Base-by-base conservation (phyloP, 139 green algal species). In the Chlorella sp. region DNA sequence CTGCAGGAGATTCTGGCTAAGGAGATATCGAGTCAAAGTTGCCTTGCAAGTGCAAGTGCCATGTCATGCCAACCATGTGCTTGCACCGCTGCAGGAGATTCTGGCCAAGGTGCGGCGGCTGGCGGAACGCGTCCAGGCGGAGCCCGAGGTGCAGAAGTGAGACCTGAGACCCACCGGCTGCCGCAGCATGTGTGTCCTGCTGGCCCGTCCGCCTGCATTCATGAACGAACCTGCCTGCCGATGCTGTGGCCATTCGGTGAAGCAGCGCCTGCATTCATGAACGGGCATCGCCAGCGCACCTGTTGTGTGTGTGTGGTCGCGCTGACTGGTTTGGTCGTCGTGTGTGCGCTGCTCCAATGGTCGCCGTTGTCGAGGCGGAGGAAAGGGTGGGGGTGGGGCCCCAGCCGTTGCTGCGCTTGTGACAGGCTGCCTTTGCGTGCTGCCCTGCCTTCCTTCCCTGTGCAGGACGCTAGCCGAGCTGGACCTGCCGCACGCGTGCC, bases 41-140 rank as follows among this genome's bases (percentile, higher is more conserved):
- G 69, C 3, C 19, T n/a, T 38, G 38, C 40, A 38, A 54, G 22
- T 40, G 32, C 38, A 30, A 22, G 30, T 43, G n/a, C 67, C n/a
- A 41, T 43, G n/a, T 17, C 64, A 65, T 65, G 58, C 22, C 60
- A 1, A 22, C 60, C n/a, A n/a, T n/a, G n/a, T 36, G 60, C 60
- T 65, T 84, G 26, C 17, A 5, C n/a, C 48, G 20, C 14, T 76
- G 43, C 86, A 97, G 92, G 92, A 96, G 64, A 91, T 97, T 4
- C 85, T 97, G 16, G 87, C 77, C 13, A 90, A 95, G 72, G 94
- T 97, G 4, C 90, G 90, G 40, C 77, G 82, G 24, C 84, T 96
- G 14, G 85, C 86, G 2, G 75, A 91, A 40, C 41, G 88, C 34
- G 83, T 93, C 0, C 92, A 91, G 64, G n/a, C 74, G 22, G 85